A percentile compares a stretch with the other conserved stretches of the same genome.
phyloP scores from a whole-genome alignment of 1,284 basidiomycete species.

The Hypsizygus ulmarius region DNA sequence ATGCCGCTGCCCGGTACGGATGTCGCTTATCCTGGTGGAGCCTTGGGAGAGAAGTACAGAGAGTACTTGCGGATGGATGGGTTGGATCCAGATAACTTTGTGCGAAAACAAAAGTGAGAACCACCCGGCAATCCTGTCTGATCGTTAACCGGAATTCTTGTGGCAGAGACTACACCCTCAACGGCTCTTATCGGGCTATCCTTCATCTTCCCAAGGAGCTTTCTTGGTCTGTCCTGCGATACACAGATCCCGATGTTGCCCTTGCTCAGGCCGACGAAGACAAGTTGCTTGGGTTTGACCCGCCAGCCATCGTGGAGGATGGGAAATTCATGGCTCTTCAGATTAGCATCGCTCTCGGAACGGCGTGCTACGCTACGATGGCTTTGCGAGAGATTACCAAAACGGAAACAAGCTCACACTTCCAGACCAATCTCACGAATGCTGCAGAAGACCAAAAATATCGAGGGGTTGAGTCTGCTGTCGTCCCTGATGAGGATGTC shows the following conservation, averaged over 20 bases:
- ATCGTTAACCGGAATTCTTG: conserved; percentile 7
- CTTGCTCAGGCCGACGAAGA: conserved; percentile 96
- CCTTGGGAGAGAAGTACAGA: conserved; percentile 78
- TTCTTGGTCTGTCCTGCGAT: conserved; percentile 79
- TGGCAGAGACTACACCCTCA: conserved; percentile 84
- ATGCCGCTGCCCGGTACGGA: conserved; percentile 95
- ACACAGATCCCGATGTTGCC: conserved; percentile 90
- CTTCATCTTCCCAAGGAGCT: conserved; percentile 82
- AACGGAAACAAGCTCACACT: conserved; percentile 87
- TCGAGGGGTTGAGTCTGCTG: conserved; percentile 45
- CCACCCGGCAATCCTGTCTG: neutral
- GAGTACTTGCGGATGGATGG: conserved; percentile 83
- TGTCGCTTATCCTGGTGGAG: conserved; percentile 84
- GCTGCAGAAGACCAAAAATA: conserved; percentile 83
- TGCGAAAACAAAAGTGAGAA: conserved; percentile 81
- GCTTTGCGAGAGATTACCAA: conserved; percentile 91
- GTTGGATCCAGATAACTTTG: conserved; percentile 84
- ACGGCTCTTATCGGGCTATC: conserved; percentile 91
- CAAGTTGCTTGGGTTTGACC: conserved; percentile 75
- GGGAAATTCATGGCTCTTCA: conserved; percentile 87
- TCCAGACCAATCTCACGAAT: conserved; percentile 77
- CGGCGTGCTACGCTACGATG: conserved; percentile 95
- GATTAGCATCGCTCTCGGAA: conserved; percentile 76
- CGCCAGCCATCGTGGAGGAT: conserved; percentile 60
- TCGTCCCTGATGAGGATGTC: conserved; percentile 25